A percentile compares a stretch with the other conserved stretches of the same genome.
Evolutionary conservation across 768 basidiomycete genomes (phyloP).

Genomic region (Pleurotus eryngii): DNA sequence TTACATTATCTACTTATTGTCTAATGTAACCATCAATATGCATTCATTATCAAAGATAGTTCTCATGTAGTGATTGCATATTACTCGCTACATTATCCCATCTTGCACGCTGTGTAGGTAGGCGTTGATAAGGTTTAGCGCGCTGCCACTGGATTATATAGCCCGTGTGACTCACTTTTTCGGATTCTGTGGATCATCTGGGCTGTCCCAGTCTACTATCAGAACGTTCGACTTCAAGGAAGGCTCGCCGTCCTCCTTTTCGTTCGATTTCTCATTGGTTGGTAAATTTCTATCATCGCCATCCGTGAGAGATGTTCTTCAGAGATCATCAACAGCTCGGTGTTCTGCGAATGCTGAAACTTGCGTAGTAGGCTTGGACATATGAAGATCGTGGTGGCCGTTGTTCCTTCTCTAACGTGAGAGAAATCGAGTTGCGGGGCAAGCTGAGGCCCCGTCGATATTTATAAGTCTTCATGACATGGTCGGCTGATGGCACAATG

Average conservation of each 20-base stretch:
- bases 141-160: not conserved
- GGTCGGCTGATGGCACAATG: too few relatives aligned
- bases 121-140: not conserved
- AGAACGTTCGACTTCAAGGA: not conserved
- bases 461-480: too few relatives aligned
- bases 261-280: not conserved
- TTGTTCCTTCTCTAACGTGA: too few relatives aligned
- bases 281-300: not conserved
- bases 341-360: not conserved
- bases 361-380: not conserved
- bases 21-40: too few relatives aligned
- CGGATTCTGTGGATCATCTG: slow-evolving; percentile 33
- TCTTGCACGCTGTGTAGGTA: too few relatives aligned
- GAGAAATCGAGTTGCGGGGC: too few relatives aligned
- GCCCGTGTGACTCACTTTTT: slow-evolving; percentile 25
- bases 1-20: too few relatives aligned
- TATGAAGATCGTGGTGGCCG: too few relatives aligned
- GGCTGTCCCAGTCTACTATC: slow-evolving; percentile 36
- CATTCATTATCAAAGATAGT: too few relatives aligned
- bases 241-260: not conserved
- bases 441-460: too few relatives aligned
- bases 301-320: not conserved
- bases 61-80: too few relatives aligned
- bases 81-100: too few relatives aligned
- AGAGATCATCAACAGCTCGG: not conserved